Evolutionary conservation across 139 green algal genomes (phyloP), one percentile per base, ranked within the genome.

Genomic region (Micractinium conductrix): DNA sequence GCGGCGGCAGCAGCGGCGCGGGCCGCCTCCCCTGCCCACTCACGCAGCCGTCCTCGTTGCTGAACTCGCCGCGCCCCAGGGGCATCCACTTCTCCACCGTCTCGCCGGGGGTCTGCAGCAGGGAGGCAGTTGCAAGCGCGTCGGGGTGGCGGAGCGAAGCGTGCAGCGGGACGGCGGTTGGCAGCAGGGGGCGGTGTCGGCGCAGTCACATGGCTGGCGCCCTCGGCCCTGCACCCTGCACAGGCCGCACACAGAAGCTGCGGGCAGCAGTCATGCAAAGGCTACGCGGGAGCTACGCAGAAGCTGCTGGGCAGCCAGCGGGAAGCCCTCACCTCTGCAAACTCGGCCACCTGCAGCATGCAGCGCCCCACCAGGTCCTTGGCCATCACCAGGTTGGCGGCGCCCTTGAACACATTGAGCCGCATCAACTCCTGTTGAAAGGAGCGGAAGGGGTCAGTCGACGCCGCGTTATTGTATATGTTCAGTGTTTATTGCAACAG

Each of bases 351-450:
- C 33, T 44, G 44, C 6, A 93, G 14, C n/a, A 60, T 79, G 44
- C 65, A 78, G 19, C 90, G 87, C 2, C 87, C 91, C 63, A 93
- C 87, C 42, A 93, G 78, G 1, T 72, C 84, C 45, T 82, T 58
- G 26, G 83, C 44, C 24, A 79, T 87, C 4, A 93, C 22, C n/a
- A 90, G 85, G 8, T 86, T 80, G 43, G 76, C 60, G 22, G 90
- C 83, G 69, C 88, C 88, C 84, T 93, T 93, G 35, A 92, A 35
- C 53, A 92, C 60, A 71, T 93, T 92, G 33, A 93, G 48, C 35
- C 80, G 87, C 38, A 92, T 67, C 79, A 92, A 50, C 78, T 92
- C 85, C 87, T 84, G 76, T 45, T 33, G 37, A 60, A 0, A 1
- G 19, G 58, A 0, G 60, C 8, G 1, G 24, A 72, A 30, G n/a